phyloP scores from a whole-genome alignment of 495 filamentous ascomycete genomes.

The Hyaloscypha finlandica region DNA sequence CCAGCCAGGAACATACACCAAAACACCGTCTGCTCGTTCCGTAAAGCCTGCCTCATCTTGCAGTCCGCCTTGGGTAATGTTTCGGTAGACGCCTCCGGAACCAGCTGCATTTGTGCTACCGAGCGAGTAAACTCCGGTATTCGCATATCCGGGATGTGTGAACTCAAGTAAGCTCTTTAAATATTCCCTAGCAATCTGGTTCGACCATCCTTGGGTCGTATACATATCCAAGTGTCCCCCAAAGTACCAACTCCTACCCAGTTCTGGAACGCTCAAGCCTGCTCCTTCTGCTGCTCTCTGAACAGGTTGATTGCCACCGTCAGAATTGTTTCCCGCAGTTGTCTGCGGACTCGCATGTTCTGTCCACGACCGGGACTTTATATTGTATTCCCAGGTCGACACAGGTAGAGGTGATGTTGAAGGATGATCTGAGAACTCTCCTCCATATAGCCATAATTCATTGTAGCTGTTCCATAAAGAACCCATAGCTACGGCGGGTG shows the following conservation, averaged over 20 bases:
- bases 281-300: conserved; percentile 72
- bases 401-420: conserved; percentile 50
- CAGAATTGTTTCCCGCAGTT: conserved; percentile 58
- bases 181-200: conserved; percentile 60
- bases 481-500: conserved; percentile 68
- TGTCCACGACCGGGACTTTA: conserved; percentile 57
- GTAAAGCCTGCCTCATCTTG: conserved; percentile 65
- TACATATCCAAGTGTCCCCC: conserved; percentile 70
- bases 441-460: conserved; percentile 71
- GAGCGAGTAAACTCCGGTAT: conserved; percentile 56
- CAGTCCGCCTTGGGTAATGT: conserved; percentile 69
- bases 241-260: conserved; percentile 74
- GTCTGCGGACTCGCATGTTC: conserved; percentile 58
- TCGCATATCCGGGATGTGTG: conserved; percentile 65
- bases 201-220: conserved; percentile 71
- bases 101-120: conserved; percentile 49
- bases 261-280: conserved; percentile 63
- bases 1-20: conserved; percentile 74
- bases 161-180: conserved; percentile 75
- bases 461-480: conserved; percentile 71
- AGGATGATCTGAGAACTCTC: conserved; percentile 65
- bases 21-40: conserved; percentile 68
- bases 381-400: conserved; percentile 68
- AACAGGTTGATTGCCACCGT: conserved; percentile 50
- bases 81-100: conserved; percentile 59